Base-by-base conservation (phyloP, 768 basidiomycete species). In the Gyrodon lividus region DNA sequence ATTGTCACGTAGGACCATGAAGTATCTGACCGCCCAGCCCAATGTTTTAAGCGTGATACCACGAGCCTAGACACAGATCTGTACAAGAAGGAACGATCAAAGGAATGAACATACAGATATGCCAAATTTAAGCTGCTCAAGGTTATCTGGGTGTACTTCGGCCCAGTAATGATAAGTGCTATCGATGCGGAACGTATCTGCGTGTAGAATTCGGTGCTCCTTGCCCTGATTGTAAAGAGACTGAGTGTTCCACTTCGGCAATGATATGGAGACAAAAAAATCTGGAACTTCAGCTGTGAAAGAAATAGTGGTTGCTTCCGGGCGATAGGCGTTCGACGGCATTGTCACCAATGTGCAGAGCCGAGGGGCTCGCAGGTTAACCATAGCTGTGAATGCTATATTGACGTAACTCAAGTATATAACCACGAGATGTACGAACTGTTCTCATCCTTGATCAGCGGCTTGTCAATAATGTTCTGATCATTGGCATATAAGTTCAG, bases 391-490 rank as follows among this genome's bases (percentile, higher is more conserved):
- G 16, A 43, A 33, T 19, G 38, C 43, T 34, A 31, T 34, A 48
- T 43, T 30, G 7, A 51, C 10, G n/a, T 30, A 41, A 45, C 42
- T n/a, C 28, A 43, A 19, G 44, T 22, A 16, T 4, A n/a, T 20
- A 23, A 41, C 12, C 45, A 37, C 14, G 41, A 30, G 12, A 23
- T 37, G 16, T 33, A 56, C 69, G 49, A 60, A 93, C 93, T 85
- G 65, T 98, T 98, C 59, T 92, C 89, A n/a, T 92, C 87, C 50
- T 71, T 73, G 50, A 84, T 73, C 30, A 86, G 71, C 3, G 94
- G 92, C 54, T 88, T 89, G 72, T 97, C 92, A 44, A 98, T 89
- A 63, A 98, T 92, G 63, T 98, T 98, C 63, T 93, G 92, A 68
- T 98, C 96, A 63, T 98, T 98, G 46, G 90, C 83, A 63, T 91